phyloP scores from a whole-genome alignment of 805 yeast species.

The Saccharomycopsis schoenii region DNA sequence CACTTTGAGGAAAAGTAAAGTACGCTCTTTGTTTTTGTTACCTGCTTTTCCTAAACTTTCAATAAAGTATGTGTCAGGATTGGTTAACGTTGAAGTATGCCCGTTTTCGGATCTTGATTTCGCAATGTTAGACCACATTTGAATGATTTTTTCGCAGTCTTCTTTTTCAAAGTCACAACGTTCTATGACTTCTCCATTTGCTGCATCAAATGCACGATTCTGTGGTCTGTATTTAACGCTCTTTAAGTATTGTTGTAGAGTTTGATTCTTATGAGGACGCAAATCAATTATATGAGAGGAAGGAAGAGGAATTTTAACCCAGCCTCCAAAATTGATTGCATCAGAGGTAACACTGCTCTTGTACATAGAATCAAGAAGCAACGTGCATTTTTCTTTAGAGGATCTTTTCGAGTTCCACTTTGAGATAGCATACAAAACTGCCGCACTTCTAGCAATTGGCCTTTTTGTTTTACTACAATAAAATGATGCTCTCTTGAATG shows the following conservation, averaged over 20 bases:
- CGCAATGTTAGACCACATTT: background rate
- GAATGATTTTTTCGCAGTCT: background rate
- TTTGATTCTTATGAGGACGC: background rate
- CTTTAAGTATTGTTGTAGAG: background rate
- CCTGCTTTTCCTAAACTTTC: background rate
- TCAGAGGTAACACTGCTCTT: background rate
- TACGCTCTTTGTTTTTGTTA: background rate
- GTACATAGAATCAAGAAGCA: background rate
- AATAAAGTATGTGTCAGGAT: background rate
- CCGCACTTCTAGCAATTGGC: background rate
- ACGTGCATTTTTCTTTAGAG: background rate
- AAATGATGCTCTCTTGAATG: background rate
- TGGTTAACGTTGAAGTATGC: background rate
- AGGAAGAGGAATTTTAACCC: background rate
- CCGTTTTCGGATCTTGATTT: background rate
- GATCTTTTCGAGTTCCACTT: background rate
- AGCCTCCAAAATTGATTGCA: conserved; percentile 1
- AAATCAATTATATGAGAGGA: background rate
- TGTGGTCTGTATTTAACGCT: background rate
- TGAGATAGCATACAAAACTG: background rate
- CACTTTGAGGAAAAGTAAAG: background rate
- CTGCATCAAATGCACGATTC: background rate
- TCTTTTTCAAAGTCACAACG: background rate
- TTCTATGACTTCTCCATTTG: background rate
- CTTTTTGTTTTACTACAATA: background rate